phyloP scores from a whole-genome alignment of 2,329 filamentous ascomycete genomes.

The Colletotrichum sp. region DNA sequence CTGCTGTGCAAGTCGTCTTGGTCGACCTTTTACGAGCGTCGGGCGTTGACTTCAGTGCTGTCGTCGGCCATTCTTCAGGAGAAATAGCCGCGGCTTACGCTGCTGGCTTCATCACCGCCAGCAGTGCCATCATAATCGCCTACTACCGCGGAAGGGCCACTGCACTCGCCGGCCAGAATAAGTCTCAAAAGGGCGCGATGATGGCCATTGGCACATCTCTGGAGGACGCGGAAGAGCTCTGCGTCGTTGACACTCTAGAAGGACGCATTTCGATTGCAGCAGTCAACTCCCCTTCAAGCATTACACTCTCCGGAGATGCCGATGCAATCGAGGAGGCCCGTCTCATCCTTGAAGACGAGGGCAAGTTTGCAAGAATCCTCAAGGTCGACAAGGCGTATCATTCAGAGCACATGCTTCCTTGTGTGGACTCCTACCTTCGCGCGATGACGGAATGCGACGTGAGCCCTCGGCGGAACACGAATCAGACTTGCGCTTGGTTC shows the following conservation, averaged over 20 bases:
- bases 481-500: not conserved
- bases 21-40: slow-evolving; percentile 31
- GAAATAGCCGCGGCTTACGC: slow-evolving; percentile 58
- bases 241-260: not conserved
- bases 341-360: slow-evolving; percentile 19
- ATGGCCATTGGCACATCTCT: slow-evolving; percentile 24
- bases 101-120: slow-evolving; percentile 40
- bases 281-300: slow-evolving; percentile 25
- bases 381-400: slow-evolving; percentile 33
- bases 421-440: not conserved
- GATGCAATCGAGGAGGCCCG: slow-evolving; percentile 28
- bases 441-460: not conserved
- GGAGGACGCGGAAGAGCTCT: slow-evolving; percentile 12
- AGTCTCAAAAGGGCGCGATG: slow-evolving; percentile 26
- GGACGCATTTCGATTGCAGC: slow-evolving; percentile 28
- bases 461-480: not conserved
- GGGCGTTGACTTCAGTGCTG: slow-evolving; percentile 36
- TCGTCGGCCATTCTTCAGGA: slow-evolving; percentile 54
- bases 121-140: slow-evolving; percentile 28
- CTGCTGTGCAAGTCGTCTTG: slow-evolving; percentile 30
- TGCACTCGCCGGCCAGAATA: not conserved
- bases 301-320: slow-evolving; percentile 31
- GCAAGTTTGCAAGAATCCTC: slow-evolving; percentile 25
- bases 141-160: slow-evolving; percentile 22
- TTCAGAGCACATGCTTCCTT: slow-evolving; percentile 31